These are phyloP conservation scores for Neonectria neomacrospora DNA, from an alignment of 2,329 filamentous ascomycete species.

Conservation along the genomic window DNA sequence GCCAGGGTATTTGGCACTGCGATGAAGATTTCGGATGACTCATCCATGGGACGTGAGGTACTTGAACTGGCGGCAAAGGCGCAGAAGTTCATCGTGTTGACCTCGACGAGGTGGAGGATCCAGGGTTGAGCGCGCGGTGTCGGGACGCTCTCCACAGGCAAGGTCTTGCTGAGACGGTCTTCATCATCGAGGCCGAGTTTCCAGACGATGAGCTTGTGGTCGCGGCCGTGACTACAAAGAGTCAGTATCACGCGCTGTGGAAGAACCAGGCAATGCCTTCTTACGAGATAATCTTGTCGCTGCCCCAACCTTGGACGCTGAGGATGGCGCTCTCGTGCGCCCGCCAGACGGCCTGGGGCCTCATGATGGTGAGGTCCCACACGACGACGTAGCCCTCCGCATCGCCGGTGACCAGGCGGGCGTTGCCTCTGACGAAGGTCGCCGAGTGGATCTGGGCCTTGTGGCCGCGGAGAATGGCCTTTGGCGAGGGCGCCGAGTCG, in stretches of 20 bases:
- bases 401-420: conserved; percentile 85
- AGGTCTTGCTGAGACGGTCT: conserved; percentile 68
- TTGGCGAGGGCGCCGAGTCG: conserved; percentile 53
- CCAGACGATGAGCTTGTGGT: conserved; percentile 90
- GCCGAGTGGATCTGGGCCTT: conserved; percentile 81
- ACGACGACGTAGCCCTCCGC: conserved; percentile 88
- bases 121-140: conserved; percentile 73
- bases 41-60: conserved; percentile 37
- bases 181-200: conserved; percentile 73
- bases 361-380: conserved; percentile 86
- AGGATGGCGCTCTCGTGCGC: conserved; percentile 84
- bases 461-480: conserved; percentile 84
- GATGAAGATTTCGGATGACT: conserved; percentile 66
- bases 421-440: conserved; percentile 77
- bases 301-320: conserved; percentile 76
- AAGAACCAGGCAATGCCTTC: conserved; percentile 41
- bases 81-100: conserved; percentile 97
- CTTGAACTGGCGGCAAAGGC: conserved; percentile 74
- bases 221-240: conserved; percentile 80
- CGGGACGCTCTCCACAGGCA: conserved; percentile 74
- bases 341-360: conserved; percentile 85
- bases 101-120: conserved; percentile 84
- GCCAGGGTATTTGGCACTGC: conserved; percentile 83
- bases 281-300: conserved; percentile 85
- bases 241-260: background rate